phyloP scores from a whole-genome alignment of 768 basidiomycete genomes.

The Psilocybe cyanescens region DNA sequence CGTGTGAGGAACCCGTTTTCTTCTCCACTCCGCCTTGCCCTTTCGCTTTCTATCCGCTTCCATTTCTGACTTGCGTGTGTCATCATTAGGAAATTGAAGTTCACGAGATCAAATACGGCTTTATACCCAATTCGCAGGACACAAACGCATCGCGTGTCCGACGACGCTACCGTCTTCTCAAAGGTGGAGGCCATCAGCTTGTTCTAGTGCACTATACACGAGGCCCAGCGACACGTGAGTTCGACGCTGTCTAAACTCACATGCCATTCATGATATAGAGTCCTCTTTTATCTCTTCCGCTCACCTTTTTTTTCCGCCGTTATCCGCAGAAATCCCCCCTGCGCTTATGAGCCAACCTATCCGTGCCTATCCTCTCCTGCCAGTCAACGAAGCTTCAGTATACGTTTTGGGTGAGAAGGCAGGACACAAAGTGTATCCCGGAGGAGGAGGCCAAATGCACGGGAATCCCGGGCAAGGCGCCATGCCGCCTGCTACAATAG shows the following conservation, averaged over 20 bases:
- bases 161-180: constrained; percentile 70
- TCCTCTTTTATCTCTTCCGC: neutral
- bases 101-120: constrained; percentile 73
- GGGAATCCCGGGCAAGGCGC: constrained; percentile 30
- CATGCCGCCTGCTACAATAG: constrained; percentile 31
- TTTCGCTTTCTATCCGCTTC: neutral
- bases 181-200: constrained; percentile 76
- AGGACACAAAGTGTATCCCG: constrained; percentile 65
- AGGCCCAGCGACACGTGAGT: constrained; percentile 65
- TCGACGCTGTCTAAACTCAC: constrained; percentile 13
- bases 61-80: neutral
- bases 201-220: constrained; percentile 78
- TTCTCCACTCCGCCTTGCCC: neutral
- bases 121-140: constrained; percentile 70
- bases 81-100: constrained; percentile 74
- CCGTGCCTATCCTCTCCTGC: constrained; percentile 73
- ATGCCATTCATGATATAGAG: constrained; percentile 13
- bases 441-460: constrained; percentile 35
- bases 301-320: neutral
- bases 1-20: constrained; percentile 49
- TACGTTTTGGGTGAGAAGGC: constrained; percentile 74
- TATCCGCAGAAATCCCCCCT: constrained; percentile 59
- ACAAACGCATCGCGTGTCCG: constrained; percentile 67
- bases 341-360: constrained; percentile 61
- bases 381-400: constrained; percentile 65